Conservation (phyloP, 495 filamentous ascomycete genomes). For the Hyaloscypha bicolor region DNA sequence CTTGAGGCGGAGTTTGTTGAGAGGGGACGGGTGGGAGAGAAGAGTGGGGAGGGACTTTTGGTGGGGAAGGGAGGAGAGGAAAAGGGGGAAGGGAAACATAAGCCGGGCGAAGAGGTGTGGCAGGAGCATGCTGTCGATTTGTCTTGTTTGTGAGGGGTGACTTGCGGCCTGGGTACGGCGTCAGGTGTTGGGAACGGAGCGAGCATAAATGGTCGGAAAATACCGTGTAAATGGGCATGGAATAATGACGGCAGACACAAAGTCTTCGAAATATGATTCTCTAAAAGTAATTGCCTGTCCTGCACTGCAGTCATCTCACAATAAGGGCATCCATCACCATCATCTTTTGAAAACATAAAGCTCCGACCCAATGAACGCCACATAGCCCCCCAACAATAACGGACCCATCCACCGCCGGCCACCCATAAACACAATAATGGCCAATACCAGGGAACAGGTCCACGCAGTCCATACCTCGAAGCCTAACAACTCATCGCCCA, state of each 20-base stretch:
- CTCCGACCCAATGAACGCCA: slow-evolving; percentile 45
- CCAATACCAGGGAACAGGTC: slow-evolving; percentile 38
- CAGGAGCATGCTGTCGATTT: slow-evolving; percentile 23
- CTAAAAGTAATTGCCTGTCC: neutral
- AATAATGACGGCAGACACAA: neutral
- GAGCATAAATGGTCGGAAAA: no score
- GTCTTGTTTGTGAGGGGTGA: slow-evolving; percentile 5
- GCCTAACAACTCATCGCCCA: slow-evolving; percentile 29
- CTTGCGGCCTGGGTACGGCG: neutral
- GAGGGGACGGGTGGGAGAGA: slow-evolving; percentile 45
- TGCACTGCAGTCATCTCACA: neutral
- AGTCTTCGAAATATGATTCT: neutral
- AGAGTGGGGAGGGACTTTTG: slow-evolving; percentile 38
- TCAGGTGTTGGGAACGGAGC: neutral
- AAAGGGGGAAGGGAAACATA: neutral
- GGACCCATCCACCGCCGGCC: slow-evolving; percentile 40
- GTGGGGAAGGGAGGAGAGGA: neutral
- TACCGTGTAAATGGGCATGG: no score
- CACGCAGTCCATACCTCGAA: slow-evolving; percentile 44
- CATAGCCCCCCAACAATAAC: slow-evolving; percentile 41
- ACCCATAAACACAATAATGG: slow-evolving; percentile 38
- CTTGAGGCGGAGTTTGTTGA: slow-evolving; percentile 43
- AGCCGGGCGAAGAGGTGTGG: slow-evolving; percentile 8
- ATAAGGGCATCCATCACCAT: neutral
- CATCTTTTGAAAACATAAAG: slow-evolving; percentile 32